Evolutionary conservation across 345 rosid genomes (phyloP).

Genomic region (Microthlaspi erraticum): DNA sequence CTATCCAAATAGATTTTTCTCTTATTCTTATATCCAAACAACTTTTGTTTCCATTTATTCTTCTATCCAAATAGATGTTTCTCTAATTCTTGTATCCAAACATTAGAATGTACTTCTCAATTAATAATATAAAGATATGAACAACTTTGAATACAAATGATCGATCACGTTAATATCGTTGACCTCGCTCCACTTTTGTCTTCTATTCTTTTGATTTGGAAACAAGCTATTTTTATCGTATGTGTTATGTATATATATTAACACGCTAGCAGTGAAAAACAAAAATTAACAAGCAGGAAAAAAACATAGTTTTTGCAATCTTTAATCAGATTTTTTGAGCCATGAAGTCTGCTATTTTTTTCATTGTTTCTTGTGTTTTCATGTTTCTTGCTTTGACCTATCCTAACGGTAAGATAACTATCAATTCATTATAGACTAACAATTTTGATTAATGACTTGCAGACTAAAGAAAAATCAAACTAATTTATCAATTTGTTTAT

Average conservation of each 20-base stretch:
- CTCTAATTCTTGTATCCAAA: no score
- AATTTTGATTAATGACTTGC: not conserved
- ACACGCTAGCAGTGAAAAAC: not conserved
- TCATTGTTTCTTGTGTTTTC: conserved; percentile 12
- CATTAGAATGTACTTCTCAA: no score
- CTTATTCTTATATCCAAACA: no score
- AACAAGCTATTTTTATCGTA: not conserved
- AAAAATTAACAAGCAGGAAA: not conserved
- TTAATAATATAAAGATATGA: no score
- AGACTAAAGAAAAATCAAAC: not conserved
- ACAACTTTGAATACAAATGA: no score
- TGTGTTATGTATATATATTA: conserved; percentile 1
- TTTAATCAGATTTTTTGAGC: not conserved
- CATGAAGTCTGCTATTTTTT: conserved; percentile 7
- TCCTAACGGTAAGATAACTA: not conserved
- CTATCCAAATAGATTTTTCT: no score
- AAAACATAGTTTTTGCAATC: not conserved
- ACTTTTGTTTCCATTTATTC: no score
- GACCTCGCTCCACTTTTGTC: not conserved
- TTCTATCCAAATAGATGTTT: no score
- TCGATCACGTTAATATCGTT: conserved; percentile 2
- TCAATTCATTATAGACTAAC: not conserved
- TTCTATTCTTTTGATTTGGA: not conserved
- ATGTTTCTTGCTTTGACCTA: conserved; percentile 2
- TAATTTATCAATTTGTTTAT: not conserved